A percentile compares a stretch with the other conserved stretches of the same genome.
These are phyloP conservation scores for Musa itinerans DNA, from an alignment of 176 grass and related monocot species.

Conservation along the genomic window DNA sequence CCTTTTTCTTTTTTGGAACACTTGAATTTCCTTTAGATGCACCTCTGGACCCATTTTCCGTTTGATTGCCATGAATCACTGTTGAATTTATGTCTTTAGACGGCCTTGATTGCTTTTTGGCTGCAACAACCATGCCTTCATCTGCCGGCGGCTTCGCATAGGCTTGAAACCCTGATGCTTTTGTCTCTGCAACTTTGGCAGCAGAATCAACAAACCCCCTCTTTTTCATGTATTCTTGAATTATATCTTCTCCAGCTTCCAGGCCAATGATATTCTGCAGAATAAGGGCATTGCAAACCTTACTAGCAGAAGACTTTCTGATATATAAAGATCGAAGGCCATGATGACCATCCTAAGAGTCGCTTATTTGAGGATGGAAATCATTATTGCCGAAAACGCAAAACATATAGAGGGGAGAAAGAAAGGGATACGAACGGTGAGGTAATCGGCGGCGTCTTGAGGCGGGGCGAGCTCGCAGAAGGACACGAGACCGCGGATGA, in stretches of 20 bases:
- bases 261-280: constrained; percentile 79
- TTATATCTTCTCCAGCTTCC: constrained; percentile 56
- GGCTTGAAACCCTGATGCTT: constrained; percentile 32
- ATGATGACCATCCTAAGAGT: no score
- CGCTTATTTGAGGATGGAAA: no score
- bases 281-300: background rate
- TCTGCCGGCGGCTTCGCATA: constrained; percentile 56
- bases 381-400: background rate
- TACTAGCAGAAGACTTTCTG: background rate
- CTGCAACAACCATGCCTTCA: constrained; percentile 19
- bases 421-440: constrained; percentile 35
- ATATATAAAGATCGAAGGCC: no score
- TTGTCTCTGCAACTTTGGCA: constrained; percentile 22
- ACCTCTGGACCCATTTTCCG: constrained; percentile 29
- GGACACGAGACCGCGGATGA: constrained; percentile 89
- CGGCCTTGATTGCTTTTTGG: constrained; percentile 47
- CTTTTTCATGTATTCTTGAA: constrained; percentile 76
- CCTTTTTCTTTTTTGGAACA: constrained; percentile 69
- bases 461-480: constrained; percentile 95
- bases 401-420: background rate
- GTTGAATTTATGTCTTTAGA: constrained; percentile 45
- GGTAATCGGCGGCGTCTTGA: constrained; percentile 76
- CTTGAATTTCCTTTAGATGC: constrained; percentile 31
- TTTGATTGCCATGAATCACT: constrained; percentile 39
- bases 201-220: constrained; percentile 50